phyloP scores from a whole-genome alignment of 1,284 basidiomycete genomes.

The Ustilago loliicola region DNA sequence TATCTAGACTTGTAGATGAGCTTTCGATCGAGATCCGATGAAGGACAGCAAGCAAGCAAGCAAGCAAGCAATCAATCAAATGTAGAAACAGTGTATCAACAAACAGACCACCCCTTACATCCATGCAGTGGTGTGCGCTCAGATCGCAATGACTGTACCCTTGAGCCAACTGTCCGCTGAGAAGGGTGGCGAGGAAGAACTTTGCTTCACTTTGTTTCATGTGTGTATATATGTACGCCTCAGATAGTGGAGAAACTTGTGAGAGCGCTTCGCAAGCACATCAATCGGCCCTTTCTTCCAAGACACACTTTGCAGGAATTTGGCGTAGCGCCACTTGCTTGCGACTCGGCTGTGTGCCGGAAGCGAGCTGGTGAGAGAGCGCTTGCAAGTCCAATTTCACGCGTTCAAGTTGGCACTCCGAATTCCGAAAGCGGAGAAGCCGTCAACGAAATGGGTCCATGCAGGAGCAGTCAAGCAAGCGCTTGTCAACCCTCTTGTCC shows the following conservation, averaged over 20 bases:
- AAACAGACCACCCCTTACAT: neutral
- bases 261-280: neutral
- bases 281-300: neutral
- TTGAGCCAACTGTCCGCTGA: too few relatives aligned
- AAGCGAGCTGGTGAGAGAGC: neutral
- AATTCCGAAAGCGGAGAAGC: conserved; percentile 19
- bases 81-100: neutral
- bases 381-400: neutral
- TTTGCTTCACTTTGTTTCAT: neutral
- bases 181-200: too few relatives aligned
- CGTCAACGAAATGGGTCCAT: conserved; percentile 1
- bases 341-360: neutral
- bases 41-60: neutral
- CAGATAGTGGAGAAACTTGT: neutral
- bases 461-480: conserved; percentile 10
- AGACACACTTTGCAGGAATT: neutral
- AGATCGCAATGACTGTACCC: too few relatives aligned
- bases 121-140: too few relatives aligned
- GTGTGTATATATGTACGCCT: neutral
- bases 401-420: conserved; percentile 3
- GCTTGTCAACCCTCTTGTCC: neutral
- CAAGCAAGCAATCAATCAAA: too few relatives aligned
- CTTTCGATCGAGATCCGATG: conserved; percentile 69
- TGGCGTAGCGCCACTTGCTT: conserved; percentile 4
- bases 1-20: conserved; percentile 71